Evolutionary conservation across 1,284 basidiomycete species (phyloP).

Genomic region (Ustilago loliicola): DNA sequence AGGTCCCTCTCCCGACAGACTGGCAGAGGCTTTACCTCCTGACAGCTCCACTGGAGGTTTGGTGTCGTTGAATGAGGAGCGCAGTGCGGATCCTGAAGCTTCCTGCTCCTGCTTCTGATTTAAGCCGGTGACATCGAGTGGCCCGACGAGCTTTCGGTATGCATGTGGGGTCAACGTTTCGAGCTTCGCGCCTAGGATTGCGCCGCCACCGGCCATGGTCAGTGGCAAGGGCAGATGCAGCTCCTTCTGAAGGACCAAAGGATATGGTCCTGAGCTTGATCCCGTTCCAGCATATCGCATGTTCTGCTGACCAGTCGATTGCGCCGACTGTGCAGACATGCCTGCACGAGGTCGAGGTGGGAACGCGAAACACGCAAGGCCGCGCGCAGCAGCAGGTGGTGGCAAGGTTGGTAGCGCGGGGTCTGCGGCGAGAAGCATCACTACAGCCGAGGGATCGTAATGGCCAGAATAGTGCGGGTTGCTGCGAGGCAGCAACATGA

Average conservation of each 20-base stretch:
- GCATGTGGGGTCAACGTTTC: slow-evolving; percentile 47
- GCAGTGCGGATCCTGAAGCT: slow-evolving; percentile 22
- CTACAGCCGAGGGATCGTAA: slow-evolving; percentile 80
- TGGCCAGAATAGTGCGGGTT: slow-evolving; percentile 80
- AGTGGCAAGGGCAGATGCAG: slow-evolving; percentile 62
- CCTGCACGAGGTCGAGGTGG: slow-evolving; percentile 41
- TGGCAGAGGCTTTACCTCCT: slow-evolving; percentile 55
- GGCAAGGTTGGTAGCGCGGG: slow-evolving; percentile 61
- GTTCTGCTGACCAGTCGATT: neutral
- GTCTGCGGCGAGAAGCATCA: slow-evolving; percentile 70
- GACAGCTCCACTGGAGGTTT: slow-evolving; percentile 37
- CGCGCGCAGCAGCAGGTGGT: slow-evolving; percentile 61
- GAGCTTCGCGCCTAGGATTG: slow-evolving; percentile 57
- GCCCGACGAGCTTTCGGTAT: slow-evolving; percentile 60
- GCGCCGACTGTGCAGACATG: slow-evolving; percentile 1
- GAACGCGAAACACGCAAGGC: slow-evolving; percentile 61
- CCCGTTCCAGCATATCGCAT: neutral
- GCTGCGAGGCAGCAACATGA: slow-evolving; percentile 79
- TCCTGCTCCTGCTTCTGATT: slow-evolving; percentile 47
- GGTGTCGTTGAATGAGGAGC: slow-evolving; percentile 28
- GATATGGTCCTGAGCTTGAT: neutral
- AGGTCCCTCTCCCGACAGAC: slow-evolving; percentile 29
- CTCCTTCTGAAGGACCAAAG: slow-evolving; percentile 26
- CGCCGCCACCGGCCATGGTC: slow-evolving; percentile 55
- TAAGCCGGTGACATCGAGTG: slow-evolving; percentile 40